phyloP scores from a whole-genome alignment of 768 basidiomycete genomes.

The Russula ochroleuca region DNA sequence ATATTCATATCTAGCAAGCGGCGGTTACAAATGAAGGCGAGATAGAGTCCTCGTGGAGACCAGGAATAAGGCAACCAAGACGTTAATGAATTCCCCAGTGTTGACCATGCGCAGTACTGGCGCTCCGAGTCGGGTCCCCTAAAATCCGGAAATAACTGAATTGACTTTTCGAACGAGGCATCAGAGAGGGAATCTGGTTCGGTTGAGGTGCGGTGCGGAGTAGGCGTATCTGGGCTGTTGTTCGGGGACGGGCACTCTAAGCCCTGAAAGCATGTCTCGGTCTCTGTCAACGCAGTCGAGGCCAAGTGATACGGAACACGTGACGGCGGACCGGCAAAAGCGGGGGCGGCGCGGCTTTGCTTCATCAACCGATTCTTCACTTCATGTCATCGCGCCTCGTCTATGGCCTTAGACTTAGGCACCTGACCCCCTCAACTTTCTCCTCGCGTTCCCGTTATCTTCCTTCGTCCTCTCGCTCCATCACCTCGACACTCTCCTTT shows the following conservation, averaged over 20 bases:
- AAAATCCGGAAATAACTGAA: neutral
- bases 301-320: neutral
- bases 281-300: neutral
- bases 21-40: slow-evolving; percentile 6
- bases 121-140: neutral
- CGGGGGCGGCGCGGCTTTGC: neutral
- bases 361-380: slow-evolving; percentile 1
- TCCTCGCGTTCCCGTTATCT: neutral
- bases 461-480: slow-evolving; percentile 15
- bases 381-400: slow-evolving; percentile 25
- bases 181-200: too few species aligned
- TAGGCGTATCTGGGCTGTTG: too few species aligned
- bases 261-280: too few species aligned
- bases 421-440: slow-evolving; percentile 8
- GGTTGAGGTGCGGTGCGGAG: too few species aligned
- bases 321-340: neutral
- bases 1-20: slow-evolving; percentile 1
- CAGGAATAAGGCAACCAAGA: neutral
- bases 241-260: neutral
- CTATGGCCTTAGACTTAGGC: slow-evolving; percentile 19
- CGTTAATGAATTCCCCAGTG: neutral
- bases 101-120: neutral
- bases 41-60: slow-evolving; percentile 6
- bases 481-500: slow-evolving; percentile 3
- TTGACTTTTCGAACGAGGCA: neutral